phyloP scores from a whole-genome alignment of 805 yeast genomes.

The Candida sakaeoensis region DNA sequence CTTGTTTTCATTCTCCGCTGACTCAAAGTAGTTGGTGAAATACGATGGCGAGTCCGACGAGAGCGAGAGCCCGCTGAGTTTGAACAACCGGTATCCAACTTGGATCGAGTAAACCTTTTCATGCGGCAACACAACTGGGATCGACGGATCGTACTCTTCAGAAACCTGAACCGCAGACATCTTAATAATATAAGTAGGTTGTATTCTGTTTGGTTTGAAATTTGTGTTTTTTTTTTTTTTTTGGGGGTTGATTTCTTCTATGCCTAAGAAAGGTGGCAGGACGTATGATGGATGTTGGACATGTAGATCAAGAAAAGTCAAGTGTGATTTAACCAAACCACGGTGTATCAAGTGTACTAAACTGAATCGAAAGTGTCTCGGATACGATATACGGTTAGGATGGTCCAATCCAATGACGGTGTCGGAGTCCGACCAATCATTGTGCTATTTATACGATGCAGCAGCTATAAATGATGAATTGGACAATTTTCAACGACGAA shows the following conservation, averaged over 20 bases:
- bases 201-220: no score
- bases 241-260: conserved; percentile 2
- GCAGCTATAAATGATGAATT: conserved; percentile 9
- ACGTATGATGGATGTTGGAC: conserved; percentile 89
- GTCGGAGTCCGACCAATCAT: conserved; percentile 13
- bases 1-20: conserved; percentile 34
- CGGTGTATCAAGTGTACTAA: conserved; percentile 61
- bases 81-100: conserved; percentile 61
- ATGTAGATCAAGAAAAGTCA: conserved; percentile 74
- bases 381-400: conserved; percentile 46
- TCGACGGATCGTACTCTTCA: conserved; percentile 36
- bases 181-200: no score
- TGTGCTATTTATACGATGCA: conserved; percentile 17
- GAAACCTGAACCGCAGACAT: conserved; percentile 1
- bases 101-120: conserved; percentile 66
- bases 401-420: conserved; percentile 43
- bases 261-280: conserved; percentile 27
- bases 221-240: not conserved
- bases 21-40: conserved; percentile 67
- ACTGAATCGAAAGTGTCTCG: conserved; percentile 44
- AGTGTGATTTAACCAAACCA: conserved; percentile 74
- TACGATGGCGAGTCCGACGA: conserved; percentile 87
- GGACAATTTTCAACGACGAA: conserved; percentile 42
- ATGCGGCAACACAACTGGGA: conserved; percentile 59
- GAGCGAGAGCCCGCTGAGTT: conserved; percentile 77